Evolutionary conservation across 2,329 filamentous ascomycete species (phyloP).

Genomic region (Pyrenophora teres): DNA sequence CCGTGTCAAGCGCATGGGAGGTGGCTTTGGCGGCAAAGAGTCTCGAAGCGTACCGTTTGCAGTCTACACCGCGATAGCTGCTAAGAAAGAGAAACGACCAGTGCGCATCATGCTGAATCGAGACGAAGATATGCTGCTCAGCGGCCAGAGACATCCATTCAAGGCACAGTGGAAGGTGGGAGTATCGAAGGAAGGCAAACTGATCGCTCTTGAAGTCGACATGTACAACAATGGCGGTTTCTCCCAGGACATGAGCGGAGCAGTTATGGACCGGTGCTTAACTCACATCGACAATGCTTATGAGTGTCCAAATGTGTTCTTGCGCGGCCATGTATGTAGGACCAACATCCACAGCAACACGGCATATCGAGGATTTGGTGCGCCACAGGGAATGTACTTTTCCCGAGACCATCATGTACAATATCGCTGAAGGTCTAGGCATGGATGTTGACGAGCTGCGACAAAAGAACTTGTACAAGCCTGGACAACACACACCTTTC

Average conservation of each 20-base stretch:
- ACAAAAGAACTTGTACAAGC: slow-evolving; percentile 82
- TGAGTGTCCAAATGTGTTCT: slow-evolving; percentile 78
- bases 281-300: slow-evolving; percentile 90
- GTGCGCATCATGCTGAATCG: slow-evolving; percentile 93
- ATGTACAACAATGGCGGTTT: slow-evolving; percentile 91
- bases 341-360: slow-evolving; percentile 98
- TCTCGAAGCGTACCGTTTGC: slow-evolving; percentile 82
- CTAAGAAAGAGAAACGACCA: slow-evolving; percentile 78
- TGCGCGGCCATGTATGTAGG: slow-evolving; percentile 85
- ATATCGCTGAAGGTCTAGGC: slow-evolving; percentile 82
- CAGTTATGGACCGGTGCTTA: slow-evolving; percentile 82
- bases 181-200: slow-evolving; percentile 86
- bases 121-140: slow-evolving; percentile 91
- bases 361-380: slow-evolving; percentile 92
- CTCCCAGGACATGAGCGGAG: slow-evolving; percentile 68
- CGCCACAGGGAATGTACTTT: slow-evolving; percentile 93
- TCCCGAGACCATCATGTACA: slow-evolving; percentile 84
- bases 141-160: slow-evolving; percentile 91
- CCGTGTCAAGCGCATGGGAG: slow-evolving; percentile 87
- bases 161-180: slow-evolving; percentile 87
- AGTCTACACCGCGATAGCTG: slow-evolving; percentile 80
- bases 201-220: slow-evolving; percentile 87
- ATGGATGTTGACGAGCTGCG: slow-evolving; percentile 82
- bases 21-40: slow-evolving; percentile 94
- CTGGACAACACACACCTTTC: slow-evolving; percentile 81